Base-by-base conservation (phyloP, 305 asterid species). In the Fraxinus floribunda region DNA sequence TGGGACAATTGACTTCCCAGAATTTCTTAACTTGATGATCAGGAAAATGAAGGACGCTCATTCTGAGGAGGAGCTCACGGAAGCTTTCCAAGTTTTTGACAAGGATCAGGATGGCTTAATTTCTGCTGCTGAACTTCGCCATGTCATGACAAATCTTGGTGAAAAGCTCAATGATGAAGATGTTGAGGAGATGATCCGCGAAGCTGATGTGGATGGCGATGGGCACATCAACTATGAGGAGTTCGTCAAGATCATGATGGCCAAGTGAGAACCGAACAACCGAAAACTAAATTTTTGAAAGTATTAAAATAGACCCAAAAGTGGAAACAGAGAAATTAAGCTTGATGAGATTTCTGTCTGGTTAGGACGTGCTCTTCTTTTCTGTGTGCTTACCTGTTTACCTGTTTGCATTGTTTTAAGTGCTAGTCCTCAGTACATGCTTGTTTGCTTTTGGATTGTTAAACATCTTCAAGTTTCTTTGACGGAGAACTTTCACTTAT, bases 191-290 rank as follows among this genome's bases (percentile, higher is more conserved):
- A 92, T 91, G 97, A 90, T 91, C 84, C 95, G 94, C 10, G 95
- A 92, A 88, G 97, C 97, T 10, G 97, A 92, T 84, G 95, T 90
- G 68, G 97, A 92, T 13, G 94, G 97, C 3, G 95, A 93, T 81
- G 93, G 95, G 49, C 95, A 91, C 88, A 89, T 93, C 93, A 91
- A 93, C 90, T 93, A 93, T 76, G 94, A 90, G 89, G 97, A 93
- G 91, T 93, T 93, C 77, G 97, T 93, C 90, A 91, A 88, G 90
- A 88, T 93, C 88, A 93, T 93, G 97, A 90, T 91, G 95, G 97
- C 93, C 91, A 92, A 90, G 94, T 92, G 94, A 91, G 92, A 83
- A 79, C 81, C 79, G 85, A 86, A 80, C 88, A 77, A 82, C 81
- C 82, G 85, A 87, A 84, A 84, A 26, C 79, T 87, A 35, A 74